phyloP scores from a whole-genome alignment of 1,284 basidiomycete species.

The Rhizoctonia solani region DNA sequence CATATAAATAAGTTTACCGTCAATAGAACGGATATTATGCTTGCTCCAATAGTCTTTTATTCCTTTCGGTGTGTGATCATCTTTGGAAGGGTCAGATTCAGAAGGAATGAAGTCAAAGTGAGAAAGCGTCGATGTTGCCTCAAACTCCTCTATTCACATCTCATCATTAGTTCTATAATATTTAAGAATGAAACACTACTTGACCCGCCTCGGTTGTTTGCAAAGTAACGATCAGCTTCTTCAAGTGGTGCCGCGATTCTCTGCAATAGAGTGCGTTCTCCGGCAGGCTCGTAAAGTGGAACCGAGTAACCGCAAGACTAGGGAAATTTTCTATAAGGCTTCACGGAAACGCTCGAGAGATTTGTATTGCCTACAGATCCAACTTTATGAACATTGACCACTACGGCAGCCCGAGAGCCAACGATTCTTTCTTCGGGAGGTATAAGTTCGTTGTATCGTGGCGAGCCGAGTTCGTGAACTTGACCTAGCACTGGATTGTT shows the following conservation, averaged over 20 bases:
- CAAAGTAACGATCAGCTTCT: slow-evolving; percentile 40
- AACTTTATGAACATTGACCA: slow-evolving; percentile 56
- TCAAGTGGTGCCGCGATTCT: slow-evolving; percentile 45
- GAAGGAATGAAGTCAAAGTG: slow-evolving; percentile 18
- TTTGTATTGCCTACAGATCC: slow-evolving; percentile 50
- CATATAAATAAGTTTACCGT: slow-evolving; percentile 45
- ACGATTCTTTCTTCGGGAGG: slow-evolving; percentile 49
- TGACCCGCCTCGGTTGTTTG: slow-evolving; percentile 40
- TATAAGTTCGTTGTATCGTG: slow-evolving; percentile 56
- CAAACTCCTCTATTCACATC: slow-evolving; percentile 1
- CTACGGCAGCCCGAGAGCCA: slow-evolving; percentile 58
- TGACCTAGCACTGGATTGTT: slow-evolving; percentile 46
- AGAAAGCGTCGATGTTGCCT: neutral
- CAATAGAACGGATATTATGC: slow-evolving; percentile 54
- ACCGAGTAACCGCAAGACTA: slow-evolving; percentile 60
- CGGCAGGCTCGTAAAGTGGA: slow-evolving; percentile 55
- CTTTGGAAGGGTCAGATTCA: neutral
- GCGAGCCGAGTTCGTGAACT: slow-evolving; percentile 56
- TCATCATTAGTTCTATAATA: neutral
- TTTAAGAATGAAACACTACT: slow-evolving; percentile 36
- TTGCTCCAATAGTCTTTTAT: slow-evolving; percentile 54
- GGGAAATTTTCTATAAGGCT: slow-evolving; percentile 7
- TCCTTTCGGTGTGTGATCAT: slow-evolving; percentile 41
- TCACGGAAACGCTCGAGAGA: slow-evolving; percentile 34
- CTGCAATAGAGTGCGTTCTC: slow-evolving; percentile 52